Conservation (phyloP, 2,329 filamentous ascomycete genomes). For the Stenocarpella maydis region DNA sequence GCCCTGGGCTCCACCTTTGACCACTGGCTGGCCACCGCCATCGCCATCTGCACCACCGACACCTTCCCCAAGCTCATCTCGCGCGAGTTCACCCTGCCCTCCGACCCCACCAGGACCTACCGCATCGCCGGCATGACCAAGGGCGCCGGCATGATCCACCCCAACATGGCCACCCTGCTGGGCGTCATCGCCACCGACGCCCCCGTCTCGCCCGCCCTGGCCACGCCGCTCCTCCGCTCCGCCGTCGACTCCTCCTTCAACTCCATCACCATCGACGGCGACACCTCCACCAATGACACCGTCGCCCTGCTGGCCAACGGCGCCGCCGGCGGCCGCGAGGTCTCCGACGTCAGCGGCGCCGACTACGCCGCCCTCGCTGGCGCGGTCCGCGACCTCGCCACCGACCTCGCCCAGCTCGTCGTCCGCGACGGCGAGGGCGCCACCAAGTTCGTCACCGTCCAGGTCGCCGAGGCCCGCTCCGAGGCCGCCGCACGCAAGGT, state of each 20-base stretch:
- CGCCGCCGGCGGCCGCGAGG: slow-evolving; percentile 77
- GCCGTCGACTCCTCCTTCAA: slow-evolving; percentile 71
- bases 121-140: slow-evolving; percentile 94
- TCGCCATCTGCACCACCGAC: slow-evolving; percentile 96
- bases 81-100: slow-evolving; percentile 82
- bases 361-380: slow-evolving; percentile 77
- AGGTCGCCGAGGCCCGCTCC: slow-evolving; percentile 76
- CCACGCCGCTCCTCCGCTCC: slow-evolving; percentile 59
- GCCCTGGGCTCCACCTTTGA: slow-evolving; percentile 79
- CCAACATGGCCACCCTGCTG: slow-evolving; percentile 76
- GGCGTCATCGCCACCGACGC: slow-evolving; percentile 74
- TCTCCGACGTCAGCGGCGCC: slow-evolving; percentile 59
- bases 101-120: slow-evolving; percentile 78
- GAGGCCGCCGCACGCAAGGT: slow-evolving; percentile 79
- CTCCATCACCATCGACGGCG: slow-evolving; percentile 74
- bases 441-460: slow-evolving; percentile 96
- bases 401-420: slow-evolving; percentile 88
- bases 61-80: slow-evolving; percentile 97
- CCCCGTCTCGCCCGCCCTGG: slow-evolving; percentile 59
- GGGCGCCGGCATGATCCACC: slow-evolving; percentile 91
- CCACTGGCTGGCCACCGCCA: slow-evolving; percentile 86
- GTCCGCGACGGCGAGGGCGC: slow-evolving; percentile 97
- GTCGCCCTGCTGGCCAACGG: slow-evolving; percentile 77
- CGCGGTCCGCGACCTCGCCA: slow-evolving; percentile 79
- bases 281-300: slow-evolving; percentile 76